These are phyloP conservation scores for Pseudogymnoascus sp. DNA, from an alignment of 2,329 filamentous ascomycete genomes.

Conservation along the genomic window DNA sequence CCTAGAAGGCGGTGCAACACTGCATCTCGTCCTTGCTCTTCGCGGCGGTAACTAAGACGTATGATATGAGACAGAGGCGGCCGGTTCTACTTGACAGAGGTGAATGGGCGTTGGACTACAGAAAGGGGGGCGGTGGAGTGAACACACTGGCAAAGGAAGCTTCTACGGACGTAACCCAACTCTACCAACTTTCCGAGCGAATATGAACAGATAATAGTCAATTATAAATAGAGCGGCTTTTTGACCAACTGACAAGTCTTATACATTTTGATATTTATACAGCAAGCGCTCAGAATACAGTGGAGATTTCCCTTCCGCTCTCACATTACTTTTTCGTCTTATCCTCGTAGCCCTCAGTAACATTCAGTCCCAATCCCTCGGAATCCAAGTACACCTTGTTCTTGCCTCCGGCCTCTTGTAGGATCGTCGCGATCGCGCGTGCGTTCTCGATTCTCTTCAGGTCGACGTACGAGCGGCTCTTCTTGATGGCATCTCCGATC, in stretches of 20 bases:
- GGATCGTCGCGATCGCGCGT: constrained; percentile 73
- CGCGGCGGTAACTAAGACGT: constrained; percentile 55
- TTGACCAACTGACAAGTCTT: constrained; percentile 8
- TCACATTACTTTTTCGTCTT: constrained; percentile 41
- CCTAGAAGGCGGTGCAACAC: constrained; percentile 83
- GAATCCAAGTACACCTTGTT: constrained; percentile 94
- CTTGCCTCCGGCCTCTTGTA: constrained; percentile 78
- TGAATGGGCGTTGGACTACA: not conserved
- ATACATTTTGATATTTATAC: constrained; percentile 11
- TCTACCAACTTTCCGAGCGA: not conserved
- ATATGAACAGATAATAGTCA: constrained; percentile 8
- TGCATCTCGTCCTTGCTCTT: constrained; percentile 92
- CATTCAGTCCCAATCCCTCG: constrained; percentile 84
- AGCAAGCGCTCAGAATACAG: constrained; percentile 35
- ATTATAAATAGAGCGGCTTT: constrained; percentile 8
- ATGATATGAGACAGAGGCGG: not conserved
- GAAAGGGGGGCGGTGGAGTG: not conserved
- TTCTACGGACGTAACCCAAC: not conserved
- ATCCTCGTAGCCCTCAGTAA: constrained; percentile 48
- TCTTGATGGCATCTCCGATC: constrained; percentile 99
- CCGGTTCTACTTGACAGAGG: not conserved
- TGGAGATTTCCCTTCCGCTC: constrained; percentile 36
- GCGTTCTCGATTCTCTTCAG: constrained; percentile 98
- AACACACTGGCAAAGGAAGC: not conserved
- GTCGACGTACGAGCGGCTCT: constrained; percentile 93